These are phyloP conservation scores for Dothistroma septosporum DNA, from an alignment of 2,329 filamentous ascomycete genomes.

Conservation along the genomic window DNA sequence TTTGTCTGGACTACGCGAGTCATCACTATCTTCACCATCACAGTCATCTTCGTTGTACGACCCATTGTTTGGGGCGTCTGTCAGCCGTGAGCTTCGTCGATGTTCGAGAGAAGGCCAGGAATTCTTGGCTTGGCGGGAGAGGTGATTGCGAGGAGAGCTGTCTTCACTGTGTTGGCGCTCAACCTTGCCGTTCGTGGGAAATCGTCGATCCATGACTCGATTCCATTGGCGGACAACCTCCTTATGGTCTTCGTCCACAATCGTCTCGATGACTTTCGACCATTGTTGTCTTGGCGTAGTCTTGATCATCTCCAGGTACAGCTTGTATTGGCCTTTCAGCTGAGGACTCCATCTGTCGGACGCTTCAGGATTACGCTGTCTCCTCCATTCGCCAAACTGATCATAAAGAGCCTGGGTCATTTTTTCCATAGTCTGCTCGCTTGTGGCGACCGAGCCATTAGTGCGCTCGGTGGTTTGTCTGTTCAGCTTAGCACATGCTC, in stretches of 20 bases:
- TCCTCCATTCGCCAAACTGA: slow-evolving; percentile 16
- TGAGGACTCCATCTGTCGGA: slow-evolving; percentile 19
- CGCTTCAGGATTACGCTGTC: slow-evolving; percentile 16
- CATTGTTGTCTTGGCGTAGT: slow-evolving; percentile 15
- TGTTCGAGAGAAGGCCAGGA: slow-evolving; percentile 14
- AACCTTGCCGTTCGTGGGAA: slow-evolving; percentile 6
- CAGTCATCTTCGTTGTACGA: slow-evolving; percentile 14
- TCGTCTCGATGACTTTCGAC: slow-evolving; percentile 5
- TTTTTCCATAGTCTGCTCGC: slow-evolving; percentile 10
- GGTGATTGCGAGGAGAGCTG: slow-evolving; percentile 6
- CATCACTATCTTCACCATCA: slow-evolving; percentile 11
- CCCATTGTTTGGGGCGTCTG: slow-evolving; percentile 13
- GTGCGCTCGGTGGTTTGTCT: slow-evolving; percentile 15
- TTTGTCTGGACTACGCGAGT: slow-evolving; percentile 15
- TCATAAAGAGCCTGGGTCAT: slow-evolving; percentile 15
- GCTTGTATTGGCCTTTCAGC: slow-evolving; percentile 17
- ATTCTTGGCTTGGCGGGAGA: slow-evolving; percentile 20
- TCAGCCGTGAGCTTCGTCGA: slow-evolving; percentile 21
- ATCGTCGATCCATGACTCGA: slow-evolving; percentile 15
- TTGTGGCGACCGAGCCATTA: slow-evolving; percentile 11
- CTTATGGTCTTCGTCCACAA: neutral
- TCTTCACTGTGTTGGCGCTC: slow-evolving; percentile 1
- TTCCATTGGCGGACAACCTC: slow-evolving; percentile 17
- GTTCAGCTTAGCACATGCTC: neutral
- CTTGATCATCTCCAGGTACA: slow-evolving; percentile 15